Evolutionary conservation across 441 rosid genomes (phyloP).

Genomic region (Corymbia citriodora): DNA sequence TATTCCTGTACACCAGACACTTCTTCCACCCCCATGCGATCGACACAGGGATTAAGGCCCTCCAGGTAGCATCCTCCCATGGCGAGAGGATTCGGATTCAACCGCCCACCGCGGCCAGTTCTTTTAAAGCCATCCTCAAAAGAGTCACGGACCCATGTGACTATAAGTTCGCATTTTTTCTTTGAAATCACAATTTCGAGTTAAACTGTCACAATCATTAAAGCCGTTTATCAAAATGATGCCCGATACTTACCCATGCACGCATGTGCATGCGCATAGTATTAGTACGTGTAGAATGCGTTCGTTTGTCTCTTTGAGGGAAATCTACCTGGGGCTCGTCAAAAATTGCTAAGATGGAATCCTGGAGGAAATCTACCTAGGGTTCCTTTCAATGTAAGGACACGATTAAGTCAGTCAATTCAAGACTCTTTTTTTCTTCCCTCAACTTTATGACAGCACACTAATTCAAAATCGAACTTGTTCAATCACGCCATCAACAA

Average conservation of each 20-base stretch:
- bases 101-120: fast-evolving
- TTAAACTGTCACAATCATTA: fast-evolving
- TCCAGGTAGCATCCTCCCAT: background rate
- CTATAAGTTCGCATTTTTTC: fast-evolving
- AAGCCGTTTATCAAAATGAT: background rate
- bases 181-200: fast-evolving
- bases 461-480: background rate
- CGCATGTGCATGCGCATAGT: fast-evolving
- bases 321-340: background rate
- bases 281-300: too few species aligned
- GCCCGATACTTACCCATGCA: background rate
- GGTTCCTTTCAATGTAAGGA: background rate
- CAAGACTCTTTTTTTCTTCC: background rate
- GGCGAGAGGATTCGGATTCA: background rate
- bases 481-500: background rate
- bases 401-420: background rate
- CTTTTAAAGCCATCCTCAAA: background rate
- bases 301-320: background rate
- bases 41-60: background rate
- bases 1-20: background rate
- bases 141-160: background rate
- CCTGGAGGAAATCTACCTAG: too few species aligned
- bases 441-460: background rate
- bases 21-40: background rate
- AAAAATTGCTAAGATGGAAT: background rate